Base-by-base conservation (phyloP, 495 filamentous ascomycete genomes). In the Hypoxylon intermedium region DNA sequence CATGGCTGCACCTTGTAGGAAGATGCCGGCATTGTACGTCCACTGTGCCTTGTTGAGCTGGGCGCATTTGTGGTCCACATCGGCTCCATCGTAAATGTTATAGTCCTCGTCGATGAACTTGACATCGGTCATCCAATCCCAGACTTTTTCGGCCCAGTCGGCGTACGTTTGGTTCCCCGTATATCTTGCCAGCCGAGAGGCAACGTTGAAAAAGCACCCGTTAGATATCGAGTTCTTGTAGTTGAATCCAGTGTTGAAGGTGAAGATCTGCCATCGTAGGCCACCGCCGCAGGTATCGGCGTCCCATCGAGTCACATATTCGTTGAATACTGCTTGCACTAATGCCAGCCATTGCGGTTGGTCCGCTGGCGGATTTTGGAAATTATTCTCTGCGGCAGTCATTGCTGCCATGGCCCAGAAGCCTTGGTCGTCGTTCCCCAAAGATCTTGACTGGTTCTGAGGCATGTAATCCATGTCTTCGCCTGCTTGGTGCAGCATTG, bases 361-460 rank as follows among this genome's bases (percentile, higher is more conserved):
- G 48, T 83, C 84, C 0, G 46, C 37, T 3, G 84, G 83, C 0
- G 86, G 86, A 58, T 90, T 77, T 0, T 87, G 87, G 60, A 86
- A 93, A 42, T 87, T 88, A 43, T 85, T 82, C 71, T 96, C 91
- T 2, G 91, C 89, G 0, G 91, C 91, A 5, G 85, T 81, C 85
- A 96, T 89, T 28, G 86, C 89, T 2, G 89, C 80, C 71, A 95
- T 86, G 24, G 80, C 91, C 91, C 91, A 96, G 67, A 96, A 96
- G 0, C 81, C 86, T 67, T 94, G 91, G 68, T 95, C 91, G 63
- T 95, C 91, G 71, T 95, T 95, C 45, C 91, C 89, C 46, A 83
- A 73, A 0, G 87, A 86, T 54, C 85, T 81, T 19, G 88, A 89
- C 65, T 96, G 91, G 70, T 97, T 96, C 9, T 75, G 72, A 0